Conservation (phyloP, 2,329 filamentous ascomycete genomes). For the Paracorniculantispora psalliotae region DNA sequence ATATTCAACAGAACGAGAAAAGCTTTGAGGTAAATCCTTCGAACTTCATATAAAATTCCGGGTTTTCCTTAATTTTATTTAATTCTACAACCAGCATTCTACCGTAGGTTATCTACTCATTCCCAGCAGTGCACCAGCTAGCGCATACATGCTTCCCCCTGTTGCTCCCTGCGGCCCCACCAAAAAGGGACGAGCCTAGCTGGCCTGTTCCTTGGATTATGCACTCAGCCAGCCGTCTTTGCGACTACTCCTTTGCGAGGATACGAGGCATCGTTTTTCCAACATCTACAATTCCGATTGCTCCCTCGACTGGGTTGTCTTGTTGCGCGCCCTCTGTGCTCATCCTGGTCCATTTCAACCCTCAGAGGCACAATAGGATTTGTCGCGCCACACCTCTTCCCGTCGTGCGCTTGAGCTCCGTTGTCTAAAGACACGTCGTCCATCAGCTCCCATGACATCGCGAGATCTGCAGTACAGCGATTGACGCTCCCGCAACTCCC, state of each 20-base stretch:
- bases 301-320: not conserved
- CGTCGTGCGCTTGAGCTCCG: not conserved
- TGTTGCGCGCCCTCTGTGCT: not conserved
- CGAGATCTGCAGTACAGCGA: constrained; percentile 2
- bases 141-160: not conserved
- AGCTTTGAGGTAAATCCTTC: no score
- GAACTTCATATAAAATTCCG: no score
- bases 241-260: constrained; percentile 7
- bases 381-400: not conserved
- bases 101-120: no score
- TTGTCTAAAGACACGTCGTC: constrained; percentile 10
- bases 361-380: not conserved
- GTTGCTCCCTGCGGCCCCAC: constrained; percentile 3
- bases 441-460: constrained; percentile 12
- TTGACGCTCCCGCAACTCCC: constrained; percentile 8
- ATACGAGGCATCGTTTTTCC: not conserved
- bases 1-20: not conserved
- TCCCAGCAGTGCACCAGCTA: not conserved
- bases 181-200: not conserved
- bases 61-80: no score
- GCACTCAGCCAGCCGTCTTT: constrained; percentile 2
- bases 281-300: not conserved
- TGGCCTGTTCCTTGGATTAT: constrained; percentile 1
- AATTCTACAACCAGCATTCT: no score
- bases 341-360: not conserved